Evolutionary conservation across 176 grass and related monocot genomes (phyloP).

Genomic region (Cenchrus fungigraminus): DNA sequence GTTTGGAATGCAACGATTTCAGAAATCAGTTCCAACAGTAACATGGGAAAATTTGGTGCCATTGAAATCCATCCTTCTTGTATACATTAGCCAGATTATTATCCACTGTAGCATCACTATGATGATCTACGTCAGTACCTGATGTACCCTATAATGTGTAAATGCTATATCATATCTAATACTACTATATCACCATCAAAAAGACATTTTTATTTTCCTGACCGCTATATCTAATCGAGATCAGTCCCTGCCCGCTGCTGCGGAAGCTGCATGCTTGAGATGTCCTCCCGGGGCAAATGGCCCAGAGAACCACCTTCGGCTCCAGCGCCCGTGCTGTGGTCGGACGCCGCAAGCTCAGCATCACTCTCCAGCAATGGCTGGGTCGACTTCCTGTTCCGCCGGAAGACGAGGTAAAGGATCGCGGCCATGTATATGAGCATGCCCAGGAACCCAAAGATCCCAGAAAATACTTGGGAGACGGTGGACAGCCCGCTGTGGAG

Average conservation of each 20-base stretch:
- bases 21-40: too few species aligned
- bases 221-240: constrained; percentile 49
- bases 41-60: background rate
- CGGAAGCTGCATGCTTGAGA: constrained; percentile 94
- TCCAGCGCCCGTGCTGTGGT: background rate
- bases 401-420: constrained; percentile 78
- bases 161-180: background rate
- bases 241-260: constrained; percentile 49
- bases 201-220: constrained; percentile 13
- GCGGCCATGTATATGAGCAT: constrained; percentile 77
- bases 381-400: constrained; percentile 75
- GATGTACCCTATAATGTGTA: constrained; percentile 13
- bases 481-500: constrained; percentile 64
- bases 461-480: constrained; percentile 65
- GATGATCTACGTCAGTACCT: constrained; percentile 13
- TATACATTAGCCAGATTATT: constrained; percentile 27
- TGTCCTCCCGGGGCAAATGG: constrained; percentile 87
- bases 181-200: constrained; percentile 14
- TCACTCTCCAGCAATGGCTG: constrained; percentile 57
- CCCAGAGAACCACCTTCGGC: constrained; percentile 50
- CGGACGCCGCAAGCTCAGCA: constrained; percentile 29
- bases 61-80: background rate
- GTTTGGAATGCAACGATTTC: too few species aligned
- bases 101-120: constrained; percentile 20
- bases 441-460: constrained; percentile 81